Conservation (phyloP, 306 rosid genomes). For the Gynostemma pentaphyllum region DNA sequence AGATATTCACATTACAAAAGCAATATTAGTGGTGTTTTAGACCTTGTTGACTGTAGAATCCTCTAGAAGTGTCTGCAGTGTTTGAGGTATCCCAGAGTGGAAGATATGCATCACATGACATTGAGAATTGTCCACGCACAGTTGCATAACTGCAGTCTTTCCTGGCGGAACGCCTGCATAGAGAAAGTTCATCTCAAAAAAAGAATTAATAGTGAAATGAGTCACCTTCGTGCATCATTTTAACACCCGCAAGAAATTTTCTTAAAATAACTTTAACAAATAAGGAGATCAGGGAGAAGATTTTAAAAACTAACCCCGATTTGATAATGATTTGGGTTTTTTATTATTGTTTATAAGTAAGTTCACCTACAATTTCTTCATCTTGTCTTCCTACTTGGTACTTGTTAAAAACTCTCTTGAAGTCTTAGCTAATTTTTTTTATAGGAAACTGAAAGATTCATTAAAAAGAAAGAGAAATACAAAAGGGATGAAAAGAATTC, state of each 20-base stretch:
- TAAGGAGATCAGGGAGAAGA: too few species aligned
- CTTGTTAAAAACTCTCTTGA: too few species aligned
- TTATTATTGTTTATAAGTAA: too few species aligned
- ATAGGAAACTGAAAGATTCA: too few species aligned
- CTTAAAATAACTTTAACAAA: not conserved
- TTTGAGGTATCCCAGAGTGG: conserved; percentile 77
- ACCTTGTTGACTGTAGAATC: conserved; percentile 62
- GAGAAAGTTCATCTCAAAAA: not conserved
- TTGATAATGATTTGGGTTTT: too few species aligned
- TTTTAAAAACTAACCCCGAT: too few species aligned
- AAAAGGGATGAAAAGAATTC: too few species aligned
- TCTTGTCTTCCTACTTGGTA: too few species aligned
- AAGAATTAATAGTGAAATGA: not conserved
- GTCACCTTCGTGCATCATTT: not conserved
- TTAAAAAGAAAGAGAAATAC: too few species aligned
- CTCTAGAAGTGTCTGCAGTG: conserved; percentile 58
- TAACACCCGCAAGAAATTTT: not conserved
- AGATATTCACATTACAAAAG: not conserved
- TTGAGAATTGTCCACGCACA: conserved; percentile 37
- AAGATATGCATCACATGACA: conserved; percentile 77
- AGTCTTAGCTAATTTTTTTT: too few species aligned
- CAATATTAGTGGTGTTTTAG: conserved; percentile 4
- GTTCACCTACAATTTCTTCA: too few species aligned
- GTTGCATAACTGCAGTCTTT: conserved; percentile 86
- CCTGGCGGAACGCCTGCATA: conserved; percentile 63